Evolutionary conservation across 345 rosid genomes (phyloP).

Genomic region (Linum usitatissimum): DNA sequence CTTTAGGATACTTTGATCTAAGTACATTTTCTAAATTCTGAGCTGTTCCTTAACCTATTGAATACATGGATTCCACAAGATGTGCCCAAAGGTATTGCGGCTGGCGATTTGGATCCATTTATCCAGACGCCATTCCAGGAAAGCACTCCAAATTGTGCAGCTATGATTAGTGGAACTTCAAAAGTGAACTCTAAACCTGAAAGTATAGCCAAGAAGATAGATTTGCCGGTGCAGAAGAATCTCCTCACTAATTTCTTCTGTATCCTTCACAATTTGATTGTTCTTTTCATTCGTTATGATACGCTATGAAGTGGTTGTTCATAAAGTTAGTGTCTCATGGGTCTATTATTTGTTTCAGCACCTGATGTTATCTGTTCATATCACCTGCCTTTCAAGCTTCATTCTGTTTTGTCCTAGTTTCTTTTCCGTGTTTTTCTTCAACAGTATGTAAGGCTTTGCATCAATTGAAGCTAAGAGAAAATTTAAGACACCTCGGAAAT

Average conservation of each 20-base stretch:
- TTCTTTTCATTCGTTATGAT: neutral
- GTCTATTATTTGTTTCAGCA: neutral
- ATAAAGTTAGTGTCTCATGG: neutral
- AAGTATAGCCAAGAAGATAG: conserved; percentile 58
- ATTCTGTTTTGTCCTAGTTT: neutral
- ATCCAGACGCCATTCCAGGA: conserved; percentile 57
- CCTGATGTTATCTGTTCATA: neutral
- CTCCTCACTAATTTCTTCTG: conserved; percentile 83
- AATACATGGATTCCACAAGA: conserved; percentile 52
- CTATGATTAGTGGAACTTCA: conserved; percentile 18
- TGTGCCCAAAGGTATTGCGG: conserved; percentile 76
- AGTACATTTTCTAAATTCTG: conserved; percentile 25
- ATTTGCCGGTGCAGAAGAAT: conserved; percentile 91
- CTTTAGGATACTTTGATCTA: neutral
- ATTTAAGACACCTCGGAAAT: conserved; percentile 53
- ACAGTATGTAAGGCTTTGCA: conserved; percentile 54
- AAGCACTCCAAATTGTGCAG: conserved; percentile 25
- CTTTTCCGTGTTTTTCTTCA: conserved; percentile 26
- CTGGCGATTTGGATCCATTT: conserved; percentile 85
- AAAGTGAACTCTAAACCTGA: conserved; percentile 31
- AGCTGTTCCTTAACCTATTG: conserved; percentile 44
- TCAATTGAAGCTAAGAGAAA: conserved; percentile 74
- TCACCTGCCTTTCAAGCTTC: no score
- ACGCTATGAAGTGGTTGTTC: neutral
- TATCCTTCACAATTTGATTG: conserved; percentile 37